Percentiles rank a stretch among this genome's conserved stretches.
These are phyloP conservation scores for Suhomyces wounanorum DNA, from an alignment of 1,139 yeast genomes.

Conservation along the genomic window DNA sequence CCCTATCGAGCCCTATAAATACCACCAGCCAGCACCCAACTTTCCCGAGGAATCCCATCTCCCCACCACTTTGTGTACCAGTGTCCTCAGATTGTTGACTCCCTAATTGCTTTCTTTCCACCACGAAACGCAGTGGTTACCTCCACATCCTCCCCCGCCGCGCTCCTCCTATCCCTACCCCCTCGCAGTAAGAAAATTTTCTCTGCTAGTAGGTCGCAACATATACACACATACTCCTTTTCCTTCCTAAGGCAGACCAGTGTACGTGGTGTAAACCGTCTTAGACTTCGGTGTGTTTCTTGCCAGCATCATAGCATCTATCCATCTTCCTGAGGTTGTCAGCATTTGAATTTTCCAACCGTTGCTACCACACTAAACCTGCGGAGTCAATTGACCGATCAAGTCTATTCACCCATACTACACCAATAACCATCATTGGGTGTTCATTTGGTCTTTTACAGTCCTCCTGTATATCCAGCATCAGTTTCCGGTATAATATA, in stretches of 20 bases:
- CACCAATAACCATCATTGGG: neutral
- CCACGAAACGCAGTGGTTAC: neutral
- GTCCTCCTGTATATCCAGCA: neutral
- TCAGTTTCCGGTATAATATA: neutral
- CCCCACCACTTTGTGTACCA: too few relatives aligned
- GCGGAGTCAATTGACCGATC: neutral
- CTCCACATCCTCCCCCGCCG: neutral
- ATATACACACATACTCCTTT: neutral
- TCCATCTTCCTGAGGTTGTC: neutral
- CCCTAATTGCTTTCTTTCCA: neutral
- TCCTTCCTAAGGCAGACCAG: neutral
- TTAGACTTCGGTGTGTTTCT: neutral
- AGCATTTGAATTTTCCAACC: neutral
- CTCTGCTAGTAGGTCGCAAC: conserved; percentile 1
- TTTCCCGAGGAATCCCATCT: too few relatives aligned
- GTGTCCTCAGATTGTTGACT: too few relatives aligned
- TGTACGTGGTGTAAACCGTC: neutral
- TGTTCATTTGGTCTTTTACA: neutral
- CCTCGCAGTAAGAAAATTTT: conserved; percentile 1
- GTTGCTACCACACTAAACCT: neutral
- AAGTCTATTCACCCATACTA: neutral
- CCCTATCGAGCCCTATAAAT: neutral
- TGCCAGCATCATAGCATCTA: neutral
- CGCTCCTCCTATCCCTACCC: neutral
- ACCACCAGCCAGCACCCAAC: too few relatives aligned